Evolutionary conservation across 495 filamentous ascomycete genomes (phyloP).

Genomic region (Penicillium soppii): DNA sequence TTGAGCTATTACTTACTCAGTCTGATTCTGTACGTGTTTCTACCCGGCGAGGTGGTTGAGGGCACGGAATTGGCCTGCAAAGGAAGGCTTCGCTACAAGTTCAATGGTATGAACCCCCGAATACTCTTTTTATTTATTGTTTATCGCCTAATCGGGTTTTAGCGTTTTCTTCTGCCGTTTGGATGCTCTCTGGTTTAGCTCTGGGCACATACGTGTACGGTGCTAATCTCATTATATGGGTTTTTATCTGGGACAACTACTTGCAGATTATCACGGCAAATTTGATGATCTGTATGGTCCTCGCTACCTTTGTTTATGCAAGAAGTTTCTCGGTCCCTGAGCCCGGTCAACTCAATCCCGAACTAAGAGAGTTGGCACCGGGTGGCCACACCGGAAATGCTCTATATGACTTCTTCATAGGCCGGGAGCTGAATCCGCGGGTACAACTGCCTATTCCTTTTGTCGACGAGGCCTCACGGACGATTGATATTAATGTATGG

Average conservation of each 20-base stretch:
- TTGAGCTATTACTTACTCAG: conserved; percentile 79
- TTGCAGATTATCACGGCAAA: conserved; percentile 80
- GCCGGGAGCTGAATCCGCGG: conserved; percentile 93
- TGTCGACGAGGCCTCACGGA: conserved; percentile 44
- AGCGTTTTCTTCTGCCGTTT: conserved; percentile 77
- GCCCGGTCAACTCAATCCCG: conserved; percentile 57
- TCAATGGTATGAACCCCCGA: conserved; percentile 67
- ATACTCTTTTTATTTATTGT: background rate
- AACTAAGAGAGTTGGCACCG: conserved; percentile 72
- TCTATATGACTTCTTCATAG: conserved; percentile 96
- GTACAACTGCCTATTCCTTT: conserved; percentile 74
- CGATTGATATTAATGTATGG: conserved; percentile 87
- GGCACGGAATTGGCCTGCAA: conserved; percentile 70
- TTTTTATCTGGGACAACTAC: conserved; percentile 89
- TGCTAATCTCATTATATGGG: conserved; percentile 82
- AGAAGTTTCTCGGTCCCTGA: conserved; percentile 74
- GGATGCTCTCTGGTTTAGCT: conserved; percentile 64
- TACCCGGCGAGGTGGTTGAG: conserved; percentile 72
- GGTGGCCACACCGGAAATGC: conserved; percentile 83
- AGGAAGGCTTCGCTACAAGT: conserved; percentile 78
- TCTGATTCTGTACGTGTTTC: conserved; percentile 68
- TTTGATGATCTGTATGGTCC: conserved; percentile 64
- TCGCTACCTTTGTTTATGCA: conserved; percentile 76
- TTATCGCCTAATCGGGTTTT: too few relatives aligned
- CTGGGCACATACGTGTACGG: conserved; percentile 76